Percentiles rank a stretch among this genome's conserved stretches.
phyloP scores from a whole-genome alignment of 805 yeast genomes.

The Candida anglica region DNA sequence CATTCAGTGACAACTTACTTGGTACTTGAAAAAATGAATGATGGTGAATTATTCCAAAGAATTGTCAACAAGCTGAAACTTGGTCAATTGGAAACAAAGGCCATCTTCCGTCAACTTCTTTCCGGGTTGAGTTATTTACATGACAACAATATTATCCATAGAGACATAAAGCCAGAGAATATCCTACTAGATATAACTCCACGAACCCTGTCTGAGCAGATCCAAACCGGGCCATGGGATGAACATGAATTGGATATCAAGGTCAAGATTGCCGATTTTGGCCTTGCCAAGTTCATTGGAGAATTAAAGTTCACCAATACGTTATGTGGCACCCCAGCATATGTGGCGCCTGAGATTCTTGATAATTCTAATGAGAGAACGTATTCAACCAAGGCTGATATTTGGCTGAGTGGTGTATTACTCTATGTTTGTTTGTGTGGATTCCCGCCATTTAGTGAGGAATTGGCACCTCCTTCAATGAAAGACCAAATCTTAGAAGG shows the following conservation, averaged over 20 bases:
- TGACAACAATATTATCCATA: constrained; percentile 36
- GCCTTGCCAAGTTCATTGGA: constrained; percentile 66
- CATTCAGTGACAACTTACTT: constrained; percentile 52
- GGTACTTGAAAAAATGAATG: constrained; percentile 68
- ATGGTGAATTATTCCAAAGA: constrained; percentile 73
- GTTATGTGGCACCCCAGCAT: constrained; percentile 82
- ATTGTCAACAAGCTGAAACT: constrained; percentile 62
- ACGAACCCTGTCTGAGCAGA: constrained; percentile 20
- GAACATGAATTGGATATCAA: constrained; percentile 54
- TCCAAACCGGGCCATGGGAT: constrained; percentile 54
- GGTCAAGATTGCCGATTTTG: constrained; percentile 83
- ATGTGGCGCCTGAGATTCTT: constrained; percentile 79
- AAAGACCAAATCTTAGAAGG: constrained; percentile 68
- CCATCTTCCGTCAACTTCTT: constrained; percentile 48
- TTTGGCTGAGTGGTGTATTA: constrained; percentile 81
- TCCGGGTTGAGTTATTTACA: constrained; percentile 37
- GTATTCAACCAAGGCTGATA: constrained; percentile 69
- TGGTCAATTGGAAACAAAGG: constrained; percentile 58
- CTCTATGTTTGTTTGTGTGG: constrained; percentile 79
- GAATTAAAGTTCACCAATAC: constrained; percentile 73
- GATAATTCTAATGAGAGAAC: constrained; percentile 46
- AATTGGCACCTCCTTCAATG: constrained; percentile 75
- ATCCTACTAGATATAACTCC: constrained; percentile 48
- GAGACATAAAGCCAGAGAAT: constrained; percentile 45
- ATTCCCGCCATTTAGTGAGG: constrained; percentile 83